Conservation (phyloP, 164 flowering plant genomes). For the Berberis vulgaris region DNA sequence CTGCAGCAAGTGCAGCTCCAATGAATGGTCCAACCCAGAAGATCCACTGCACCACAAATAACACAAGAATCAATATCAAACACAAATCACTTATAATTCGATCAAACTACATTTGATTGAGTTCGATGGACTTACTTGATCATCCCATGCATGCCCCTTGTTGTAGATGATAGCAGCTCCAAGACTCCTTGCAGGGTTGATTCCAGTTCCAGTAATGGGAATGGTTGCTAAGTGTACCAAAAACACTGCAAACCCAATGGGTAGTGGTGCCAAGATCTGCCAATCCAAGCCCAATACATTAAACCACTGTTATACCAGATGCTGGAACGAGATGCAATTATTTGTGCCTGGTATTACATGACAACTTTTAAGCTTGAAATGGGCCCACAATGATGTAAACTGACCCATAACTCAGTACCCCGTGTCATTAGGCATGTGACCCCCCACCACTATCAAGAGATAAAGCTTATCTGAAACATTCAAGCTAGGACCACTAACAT, state of each 20-base stretch:
- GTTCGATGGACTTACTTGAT: slow-evolving; percentile 31
- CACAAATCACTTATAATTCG: not conserved
- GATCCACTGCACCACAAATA: slow-evolving; percentile 11
- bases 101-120: no score
- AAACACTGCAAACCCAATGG: slow-evolving; percentile 65
- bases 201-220: slow-evolving; percentile 69
- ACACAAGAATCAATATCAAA: not conserved
- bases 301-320: not conserved
- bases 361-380: no score
- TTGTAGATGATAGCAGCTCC: slow-evolving; percentile 66
- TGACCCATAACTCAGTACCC: no score
- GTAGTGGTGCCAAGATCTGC: slow-evolving; percentile 59
- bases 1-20: slow-evolving; percentile 16
- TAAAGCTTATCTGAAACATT: no score
- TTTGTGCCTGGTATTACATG: no score
- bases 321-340: no score
- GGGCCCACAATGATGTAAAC: no score
- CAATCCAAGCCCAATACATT: not conserved
- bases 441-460: no score
- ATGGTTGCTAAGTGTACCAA: slow-evolving; percentile 71
- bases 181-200: slow-evolving; percentile 68
- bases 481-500: no score
- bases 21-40: slow-evolving; percentile 16
- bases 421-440: no score
- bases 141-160: slow-evolving; percentile 52